phyloP scores from a whole-genome alignment of 768 basidiomycete genomes.

The Termitomyces sp. region DNA sequence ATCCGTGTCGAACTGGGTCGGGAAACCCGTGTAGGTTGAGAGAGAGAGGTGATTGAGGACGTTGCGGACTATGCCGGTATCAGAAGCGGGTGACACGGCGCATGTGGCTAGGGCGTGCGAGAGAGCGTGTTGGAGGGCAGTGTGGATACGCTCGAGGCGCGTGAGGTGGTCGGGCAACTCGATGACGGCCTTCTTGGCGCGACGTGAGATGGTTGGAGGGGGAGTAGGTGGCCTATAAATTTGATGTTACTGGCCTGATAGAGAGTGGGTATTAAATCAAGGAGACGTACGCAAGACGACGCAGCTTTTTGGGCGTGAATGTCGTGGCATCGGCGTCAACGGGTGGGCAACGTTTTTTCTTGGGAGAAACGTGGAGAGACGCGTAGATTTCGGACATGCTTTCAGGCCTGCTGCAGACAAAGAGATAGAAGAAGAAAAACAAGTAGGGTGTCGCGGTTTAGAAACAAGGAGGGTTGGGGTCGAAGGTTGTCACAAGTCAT shows the following conservation, averaged over 20 bases:
- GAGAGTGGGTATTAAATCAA: background rate
- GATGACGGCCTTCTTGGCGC: constrained; percentile 11
- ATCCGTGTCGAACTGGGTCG: constrained; percentile 56
- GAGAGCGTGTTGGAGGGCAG: constrained; percentile 72
- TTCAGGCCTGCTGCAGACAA: constrained; percentile 1
- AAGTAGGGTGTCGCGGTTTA: constrained; percentile 14
- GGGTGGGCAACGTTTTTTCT: constrained; percentile 56
- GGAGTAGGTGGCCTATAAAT: constrained; percentile 51
- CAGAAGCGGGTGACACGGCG: constrained; percentile 69
- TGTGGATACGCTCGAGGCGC: constrained; percentile 60
- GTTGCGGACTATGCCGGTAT: constrained; percentile 70
- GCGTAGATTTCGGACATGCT: constrained; percentile 58
- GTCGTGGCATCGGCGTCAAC: constrained; percentile 45
- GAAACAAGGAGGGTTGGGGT: constrained; percentile 1
- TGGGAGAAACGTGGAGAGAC: constrained; percentile 58
- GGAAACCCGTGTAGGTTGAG: constrained; percentile 60
- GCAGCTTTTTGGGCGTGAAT: constrained; percentile 65
- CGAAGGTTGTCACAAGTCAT: background rate
- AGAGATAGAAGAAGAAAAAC: background rate
- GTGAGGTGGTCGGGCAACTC: constrained; percentile 52
- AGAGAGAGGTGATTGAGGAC: constrained; percentile 76
- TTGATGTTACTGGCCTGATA: constrained; percentile 1
- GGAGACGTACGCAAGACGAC: constrained; percentile 47
- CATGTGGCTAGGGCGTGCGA: constrained; percentile 83
- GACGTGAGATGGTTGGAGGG: constrained; percentile 41